Evolutionary conservation across 495 filamentous ascomycete genomes (phyloP).

Genomic region (Aspergillus olivimuriae): DNA sequence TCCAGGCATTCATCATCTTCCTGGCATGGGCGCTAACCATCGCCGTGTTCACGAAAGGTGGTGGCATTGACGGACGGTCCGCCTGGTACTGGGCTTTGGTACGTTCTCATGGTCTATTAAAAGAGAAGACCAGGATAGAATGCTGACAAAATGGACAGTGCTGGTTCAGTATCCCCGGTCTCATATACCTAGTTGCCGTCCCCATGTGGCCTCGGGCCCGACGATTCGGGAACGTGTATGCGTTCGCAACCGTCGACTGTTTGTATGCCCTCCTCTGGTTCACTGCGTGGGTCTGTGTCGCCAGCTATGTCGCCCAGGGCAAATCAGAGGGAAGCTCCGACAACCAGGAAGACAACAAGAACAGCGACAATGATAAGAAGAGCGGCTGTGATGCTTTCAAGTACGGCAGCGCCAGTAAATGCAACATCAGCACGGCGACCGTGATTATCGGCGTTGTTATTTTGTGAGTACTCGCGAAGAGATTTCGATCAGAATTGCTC

Average conservation of each 20-base stretch:
- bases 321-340: constrained; percentile 33
- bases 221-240: constrained; percentile 75
- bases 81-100: constrained; percentile 77
- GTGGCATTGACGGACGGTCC: constrained; percentile 59
- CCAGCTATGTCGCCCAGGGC: constrained; percentile 56
- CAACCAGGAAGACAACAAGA: constrained; percentile 14
- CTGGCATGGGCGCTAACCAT: constrained; percentile 69
- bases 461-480: constrained; percentile 68
- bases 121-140: neutral
- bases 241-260: constrained; percentile 66
- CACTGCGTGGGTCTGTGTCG: constrained; percentile 70
- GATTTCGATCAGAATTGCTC: too few relatives aligned
- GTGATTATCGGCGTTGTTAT: constrained; percentile 76
- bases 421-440: constrained; percentile 67
- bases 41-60: constrained; percentile 59
- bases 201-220: constrained; percentile 78
- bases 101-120: constrained; percentile 21
- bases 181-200: constrained; percentile 77
- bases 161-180: constrained; percentile 74
- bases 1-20: constrained; percentile 62
- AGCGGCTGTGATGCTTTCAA: constrained; percentile 46
- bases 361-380: constrained; percentile 19
- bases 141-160: constrained; percentile 50
- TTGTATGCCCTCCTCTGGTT: constrained; percentile 79
- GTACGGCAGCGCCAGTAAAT: constrained; percentile 50